Evolutionary conservation across 768 basidiomycete species (phyloP), one percentile per base, ranked within the genome.

Genomic region (Lentinula sp.): DNA sequence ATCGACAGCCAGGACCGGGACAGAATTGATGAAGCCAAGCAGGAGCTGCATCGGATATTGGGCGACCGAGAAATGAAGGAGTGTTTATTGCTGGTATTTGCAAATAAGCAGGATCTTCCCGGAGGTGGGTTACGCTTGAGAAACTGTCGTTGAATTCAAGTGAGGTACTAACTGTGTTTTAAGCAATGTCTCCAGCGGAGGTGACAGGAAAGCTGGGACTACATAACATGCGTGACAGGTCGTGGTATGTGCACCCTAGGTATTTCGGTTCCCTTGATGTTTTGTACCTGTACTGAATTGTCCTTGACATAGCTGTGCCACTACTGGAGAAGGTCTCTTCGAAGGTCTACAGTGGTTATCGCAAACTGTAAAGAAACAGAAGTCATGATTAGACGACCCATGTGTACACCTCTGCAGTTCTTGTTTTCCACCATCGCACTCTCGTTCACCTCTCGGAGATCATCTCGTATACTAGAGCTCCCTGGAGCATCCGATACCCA

Each of bases 201-300:
- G 95, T 98, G 43, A 98, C 96, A 10, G 96, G 98, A 76, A 97
- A 96, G 74, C 77, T 98, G 46, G 95, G 95, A 42, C 78, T 98
- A 65, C 91, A 97, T 73, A 82, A 89, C 67, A 98, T 98, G 96
- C 88, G 93, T 62, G 95, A 98, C 70, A 82, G 96, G 63, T 94
- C 91, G 73, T 98, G 96, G 96, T 98, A 98, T 83, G 95, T 98
- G 57, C 96, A 98, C 77, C 96, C 96, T 55, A 97, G 95, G 91
- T 96, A 74, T 67, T 84, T 74, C 15, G 57, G 23, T 16, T 28
- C 53, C 43, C 31, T 35, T 2, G 21, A 10, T 18, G 48, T 45
- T 57, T 59, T 37, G 42, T 39, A 45, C 37, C n/a, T 39, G 48
- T 55, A 28, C 57, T 40, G 56, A 39, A 48, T 16, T 61, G 55